phyloP scores from a whole-genome alignment of 2,329 filamentous ascomycete species.

The Xylariales sp. region DNA sequence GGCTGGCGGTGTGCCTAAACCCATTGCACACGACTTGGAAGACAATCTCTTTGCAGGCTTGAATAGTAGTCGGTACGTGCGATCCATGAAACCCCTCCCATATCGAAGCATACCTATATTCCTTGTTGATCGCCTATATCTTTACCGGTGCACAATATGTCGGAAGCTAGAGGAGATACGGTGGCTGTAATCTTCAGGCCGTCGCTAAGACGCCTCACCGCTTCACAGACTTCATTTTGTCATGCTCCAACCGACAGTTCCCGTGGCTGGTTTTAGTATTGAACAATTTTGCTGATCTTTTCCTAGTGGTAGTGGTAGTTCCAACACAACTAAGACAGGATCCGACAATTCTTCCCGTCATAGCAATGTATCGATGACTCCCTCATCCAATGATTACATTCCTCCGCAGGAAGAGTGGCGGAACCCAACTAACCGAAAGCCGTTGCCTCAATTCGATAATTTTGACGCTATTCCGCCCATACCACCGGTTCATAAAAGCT shows the following conservation, averaged over 20 bases:
- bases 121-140: background rate
- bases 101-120: background rate
- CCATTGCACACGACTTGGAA: constrained; percentile 55
- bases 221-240: constrained; percentile 2
- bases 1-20: constrained; percentile 53
- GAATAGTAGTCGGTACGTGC: constrained; percentile 67
- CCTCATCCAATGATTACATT: constrained; percentile 64
- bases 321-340: constrained; percentile 70
- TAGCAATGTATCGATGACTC: constrained; percentile 71
- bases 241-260: constrained; percentile 41
- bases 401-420: constrained; percentile 56
- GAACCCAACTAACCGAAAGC: constrained; percentile 52
- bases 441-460: constrained; percentile 53
- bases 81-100: constrained; percentile 21
- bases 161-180: background rate
- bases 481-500: constrained; percentile 60
- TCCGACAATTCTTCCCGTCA: constrained; percentile 72
- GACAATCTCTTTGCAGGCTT: constrained; percentile 70
- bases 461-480: constrained; percentile 46
- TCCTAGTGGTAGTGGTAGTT: constrained; percentile 67
- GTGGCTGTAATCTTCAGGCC: background rate
- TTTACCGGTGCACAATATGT: background rate
- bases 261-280: constrained; percentile 46
- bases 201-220: background rate
- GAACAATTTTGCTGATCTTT: constrained; percentile 52